phyloP scores from a whole-genome alignment of 2,329 filamentous ascomycete species.

The Calonectria honghensis region DNA sequence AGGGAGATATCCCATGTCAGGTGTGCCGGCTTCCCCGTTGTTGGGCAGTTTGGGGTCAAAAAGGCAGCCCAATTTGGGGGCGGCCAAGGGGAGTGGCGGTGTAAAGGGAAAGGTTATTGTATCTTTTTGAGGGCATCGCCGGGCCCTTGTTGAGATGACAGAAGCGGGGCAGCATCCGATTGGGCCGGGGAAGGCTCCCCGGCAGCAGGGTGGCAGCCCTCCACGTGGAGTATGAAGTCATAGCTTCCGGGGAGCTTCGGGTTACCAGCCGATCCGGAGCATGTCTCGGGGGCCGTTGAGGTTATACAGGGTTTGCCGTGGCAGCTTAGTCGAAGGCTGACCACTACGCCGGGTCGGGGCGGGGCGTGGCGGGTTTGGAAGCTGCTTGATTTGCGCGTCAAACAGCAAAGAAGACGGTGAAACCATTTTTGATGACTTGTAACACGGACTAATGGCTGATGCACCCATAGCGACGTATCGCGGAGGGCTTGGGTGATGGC shows the following conservation, averaged over 20 bases:
- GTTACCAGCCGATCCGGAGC: not conserved
- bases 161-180: constrained; percentile 7
- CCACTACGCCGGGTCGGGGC: constrained; percentile 13
- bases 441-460: not conserved
- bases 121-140: constrained; percentile 9
- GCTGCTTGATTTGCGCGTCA: not conserved
- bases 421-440: constrained; percentile 1
- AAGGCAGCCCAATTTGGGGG: constrained; percentile 13
- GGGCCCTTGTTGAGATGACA: constrained; percentile 19
- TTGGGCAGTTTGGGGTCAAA: constrained; percentile 6
- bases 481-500: not conserved
- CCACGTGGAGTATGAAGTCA: constrained; percentile 29
- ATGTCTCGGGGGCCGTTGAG: constrained; percentile 6
- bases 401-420: constrained; percentile 3
- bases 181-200: constrained; percentile 13
- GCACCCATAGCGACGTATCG: not conserved
- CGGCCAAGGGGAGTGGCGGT: constrained; percentile 10
- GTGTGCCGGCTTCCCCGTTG: not conserved
- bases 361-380: not conserved
- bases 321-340: not conserved
- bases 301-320: constrained; percentile 1
- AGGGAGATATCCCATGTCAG: constrained; percentile 1
- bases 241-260: constrained; percentile 4
- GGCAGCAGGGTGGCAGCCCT: not conserved
- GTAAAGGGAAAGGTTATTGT: constrained; percentile 25